These are phyloP conservation scores for Leonotis leonurus DNA, from an alignment of 257 asterid species.

Conservation along the genomic window DNA sequence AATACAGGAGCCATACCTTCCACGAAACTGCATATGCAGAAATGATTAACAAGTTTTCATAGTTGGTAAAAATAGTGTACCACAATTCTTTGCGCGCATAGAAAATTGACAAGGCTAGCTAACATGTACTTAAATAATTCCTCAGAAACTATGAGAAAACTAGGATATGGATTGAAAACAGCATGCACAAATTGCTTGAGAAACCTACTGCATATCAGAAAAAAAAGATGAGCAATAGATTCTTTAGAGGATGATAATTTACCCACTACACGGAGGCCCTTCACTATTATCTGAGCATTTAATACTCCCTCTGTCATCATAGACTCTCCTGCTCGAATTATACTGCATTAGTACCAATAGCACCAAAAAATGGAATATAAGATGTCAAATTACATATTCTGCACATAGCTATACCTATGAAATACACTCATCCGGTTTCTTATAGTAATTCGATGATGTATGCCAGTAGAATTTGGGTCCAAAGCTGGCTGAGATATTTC, in stretches of 20 bases:
- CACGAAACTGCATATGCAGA: conserved; percentile 54
- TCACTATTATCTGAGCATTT: conserved; percentile 66
- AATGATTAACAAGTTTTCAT: conserved; percentile 6
- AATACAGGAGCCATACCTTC: conserved; percentile 99
- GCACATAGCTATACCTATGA: conserved; percentile 46
- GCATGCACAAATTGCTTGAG: neutral
- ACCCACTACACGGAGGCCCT: conserved; percentile 96
- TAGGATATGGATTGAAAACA: conserved; percentile 9
- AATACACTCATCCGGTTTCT: conserved; percentile 55
- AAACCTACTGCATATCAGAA: neutral
- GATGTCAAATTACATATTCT: conserved; percentile 10
- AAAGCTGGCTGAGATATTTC: conserved; percentile 97
- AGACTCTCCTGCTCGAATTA: conserved; percentile 66
- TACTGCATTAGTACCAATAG: conserved; percentile 13
- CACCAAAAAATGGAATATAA: conserved; percentile 11
- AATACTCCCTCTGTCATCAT: conserved; percentile 62
- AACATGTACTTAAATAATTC: neutral
- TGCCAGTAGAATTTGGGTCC: conserved; percentile 93
- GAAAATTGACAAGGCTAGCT: neutral
- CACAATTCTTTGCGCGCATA: neutral
- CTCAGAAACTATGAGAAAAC: neutral
- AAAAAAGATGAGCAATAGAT: neutral
- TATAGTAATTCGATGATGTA: conserved; percentile 82
- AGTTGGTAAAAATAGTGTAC: neutral
- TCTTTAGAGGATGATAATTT: conserved; percentile 14